phyloP scores from a whole-genome alignment of 228 moss, liverwort and hornwort species.

The Sphagnum magellanicum region DNA sequence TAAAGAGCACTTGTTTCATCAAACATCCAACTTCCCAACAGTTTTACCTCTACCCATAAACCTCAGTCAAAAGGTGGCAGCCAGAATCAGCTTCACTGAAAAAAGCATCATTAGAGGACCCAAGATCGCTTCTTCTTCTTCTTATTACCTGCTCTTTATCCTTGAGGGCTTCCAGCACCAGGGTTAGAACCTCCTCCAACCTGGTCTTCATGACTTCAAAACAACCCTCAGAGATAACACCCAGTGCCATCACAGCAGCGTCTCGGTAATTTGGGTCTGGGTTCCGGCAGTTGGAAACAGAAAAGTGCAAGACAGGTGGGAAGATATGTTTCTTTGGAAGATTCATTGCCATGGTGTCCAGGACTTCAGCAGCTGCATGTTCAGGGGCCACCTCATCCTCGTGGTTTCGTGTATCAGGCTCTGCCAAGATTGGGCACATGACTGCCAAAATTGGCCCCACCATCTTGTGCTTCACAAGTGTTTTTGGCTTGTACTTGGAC shows the following conservation, averaged over 20 bases:
- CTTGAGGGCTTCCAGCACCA: slow-evolving; percentile 88
- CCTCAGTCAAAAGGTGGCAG: background rate
- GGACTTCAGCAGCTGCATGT: slow-evolving; percentile 90
- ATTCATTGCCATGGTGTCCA: slow-evolving; percentile 94
- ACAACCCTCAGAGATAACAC: slow-evolving; percentile 98
- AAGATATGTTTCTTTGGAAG: slow-evolving; percentile 95
- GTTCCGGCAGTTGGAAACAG: slow-evolving; percentile 73
- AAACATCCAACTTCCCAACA: background rate
- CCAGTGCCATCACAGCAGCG: slow-evolving; percentile 90
- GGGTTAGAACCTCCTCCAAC: slow-evolving; percentile 68
- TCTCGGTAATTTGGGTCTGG: slow-evolving; percentile 83
- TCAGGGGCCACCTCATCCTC: slow-evolving; percentile 89
- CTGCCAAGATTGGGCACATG: slow-evolving; percentile 93
- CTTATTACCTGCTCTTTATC: slow-evolving; percentile 69
- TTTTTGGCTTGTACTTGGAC: slow-evolving; percentile 93
- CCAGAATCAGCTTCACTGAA: too few relatives aligned
- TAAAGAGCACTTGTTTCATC: background rate
- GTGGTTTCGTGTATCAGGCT: slow-evolving; percentile 55
- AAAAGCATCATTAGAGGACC: too few relatives aligned
- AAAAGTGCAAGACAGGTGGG: slow-evolving; percentile 74
- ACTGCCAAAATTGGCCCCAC: slow-evolving; percentile 63
- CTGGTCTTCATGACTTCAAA: slow-evolving; percentile 91
- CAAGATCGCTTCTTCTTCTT: background rate
- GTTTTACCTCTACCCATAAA: background rate
- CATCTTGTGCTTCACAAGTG: slow-evolving; percentile 85